Evolutionary conservation across 140 eudicot genomes (phyloP), one percentile per base, ranked within the genome.

Genomic region (Senecio squalidus): DNA sequence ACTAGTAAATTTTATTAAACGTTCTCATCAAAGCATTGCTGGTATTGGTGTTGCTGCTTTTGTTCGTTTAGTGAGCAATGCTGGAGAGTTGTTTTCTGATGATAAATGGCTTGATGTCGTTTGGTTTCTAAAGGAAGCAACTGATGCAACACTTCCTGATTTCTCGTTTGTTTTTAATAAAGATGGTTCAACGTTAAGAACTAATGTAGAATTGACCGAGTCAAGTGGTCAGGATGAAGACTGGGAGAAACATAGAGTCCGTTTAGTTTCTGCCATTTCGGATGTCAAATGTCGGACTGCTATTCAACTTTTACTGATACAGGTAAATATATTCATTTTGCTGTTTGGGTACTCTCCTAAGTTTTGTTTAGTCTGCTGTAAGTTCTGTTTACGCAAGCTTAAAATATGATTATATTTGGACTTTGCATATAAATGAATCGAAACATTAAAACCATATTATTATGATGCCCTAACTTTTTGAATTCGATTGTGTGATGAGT

Each of bases 11-110:
- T 87, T 92, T 29, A 84, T 84, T 46, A 87, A 84, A 62, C 87
- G 96, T 60, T 95, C 93, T 47, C 98, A 92, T 71, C 96, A 92
- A 63, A 92, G 95, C 72, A 89, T 92, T 64, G 98, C 92, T 68
- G 89, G 98, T 44, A 92, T 92, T 51, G 96, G 96, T 49, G 82
- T 92, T 62, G 94, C 96, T 73, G 98, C 95, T 25, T 92, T 84
- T 78, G 95, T 87, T 57, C 92, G 96, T 41, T 64, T 92, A 65
- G 69, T 87, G 75, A 84, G 85, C 66, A 88, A 82, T 82, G 84
- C 95, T 67, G 98, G 98, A 45, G 78, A 82, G 17, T 76, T 83
- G 43, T 92, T 92, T 39, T 61, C 95, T 33, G 98, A 87, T 66
- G 98, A 87, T 20, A 84, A 87, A 45, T 92, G 98, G 98, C 72